Base-by-base conservation (phyloP, 805 yeast genomes). In the Alloascoidea hylecoeti region DNA sequence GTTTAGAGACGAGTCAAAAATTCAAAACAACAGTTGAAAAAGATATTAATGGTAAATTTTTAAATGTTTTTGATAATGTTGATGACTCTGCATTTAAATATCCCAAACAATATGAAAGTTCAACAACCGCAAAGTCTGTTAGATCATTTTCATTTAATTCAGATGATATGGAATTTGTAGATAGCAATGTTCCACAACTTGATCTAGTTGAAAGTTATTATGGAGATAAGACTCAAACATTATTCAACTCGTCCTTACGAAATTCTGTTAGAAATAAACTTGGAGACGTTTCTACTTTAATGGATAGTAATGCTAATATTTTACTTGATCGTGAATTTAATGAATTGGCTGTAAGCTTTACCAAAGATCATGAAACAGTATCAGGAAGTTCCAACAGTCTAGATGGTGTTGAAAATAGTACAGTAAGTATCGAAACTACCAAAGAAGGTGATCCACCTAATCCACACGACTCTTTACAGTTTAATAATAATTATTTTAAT, bases 1-100 rank as follows among this genome's bases (percentile, higher is more conserved):
- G 65, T 4, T 75, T 79, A 42, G 41, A 41, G 32, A 62, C 65
- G 1, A 75, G 75, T 42, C 72, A 72, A 2, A 81, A 75, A 53
- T 79, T 68, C 51, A 71, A 64, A 36, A 49, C 56, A 5, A 48
- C 53, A 23, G 39, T 49, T 3, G 58, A 64, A 1, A 13, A 53
- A 50, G 32, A 49, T 53, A 1, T 38, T 14, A 48, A 47, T 3
- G 40, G 51, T 0, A 46, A 49, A 0, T 54, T 52, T 5, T 44
- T 69, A 12, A 55, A 70, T 45, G 50, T 68, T 0, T 55, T 70
- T 40, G 56, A 59, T 4, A 67, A 55, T 34, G 46, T 70, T 13
- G 66, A 61, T 37, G 53, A 50, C 4, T 35, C 48, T 33, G 57
- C 52, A 2, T 60, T 57, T 40, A 42, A 38, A 17, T n/a, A n/a